A percentile compares a stretch with the other conserved stretches of the same genome.
phyloP scores from a whole-genome alignment of 139 green algal species.

The Coelastrella sp. region DNA sequence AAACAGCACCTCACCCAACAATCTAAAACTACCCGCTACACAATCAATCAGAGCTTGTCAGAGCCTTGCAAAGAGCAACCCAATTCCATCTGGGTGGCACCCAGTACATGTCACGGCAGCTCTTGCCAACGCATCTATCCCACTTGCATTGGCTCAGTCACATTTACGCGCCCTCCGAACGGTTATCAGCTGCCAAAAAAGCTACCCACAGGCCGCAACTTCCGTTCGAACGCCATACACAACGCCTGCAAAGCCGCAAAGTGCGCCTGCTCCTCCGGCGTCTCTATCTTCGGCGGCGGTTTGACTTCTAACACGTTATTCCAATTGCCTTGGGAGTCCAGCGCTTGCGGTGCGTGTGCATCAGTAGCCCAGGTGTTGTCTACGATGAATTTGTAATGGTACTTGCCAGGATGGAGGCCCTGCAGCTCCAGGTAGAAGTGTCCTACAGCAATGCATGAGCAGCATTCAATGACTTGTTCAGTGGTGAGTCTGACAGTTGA shows the following conservation, averaged over 20 bases:
- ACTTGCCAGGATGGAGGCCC: constrained; percentile 73
- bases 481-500: too few species aligned
- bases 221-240: constrained; percentile 56
- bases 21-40: too few species aligned
- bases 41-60: too few species aligned
- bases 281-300: constrained; percentile 52
- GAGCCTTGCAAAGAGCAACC: too few species aligned
- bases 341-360: constrained; percentile 57
- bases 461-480: too few species aligned
- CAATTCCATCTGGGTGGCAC: too few species aligned
- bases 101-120: too few species aligned
- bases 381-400: constrained; percentile 89
- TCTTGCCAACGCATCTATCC: too few species aligned
- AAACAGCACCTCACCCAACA: too few species aligned
- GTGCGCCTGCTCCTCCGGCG: constrained; percentile 51
- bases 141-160: too few species aligned
- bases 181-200: background rate
- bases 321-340: constrained; percentile 71
- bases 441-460: background rate
- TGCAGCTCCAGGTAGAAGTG: constrained; percentile 65
- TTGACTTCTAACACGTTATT: constrained; percentile 80
- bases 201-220: constrained; percentile 43
- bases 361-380: constrained; percentile 82
- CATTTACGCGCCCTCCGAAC: too few species aligned
- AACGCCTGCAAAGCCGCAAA: constrained; percentile 59